Conservation (phyloP, 352 stramenopile species). For the Salisapilia sapeloensis region DNA sequence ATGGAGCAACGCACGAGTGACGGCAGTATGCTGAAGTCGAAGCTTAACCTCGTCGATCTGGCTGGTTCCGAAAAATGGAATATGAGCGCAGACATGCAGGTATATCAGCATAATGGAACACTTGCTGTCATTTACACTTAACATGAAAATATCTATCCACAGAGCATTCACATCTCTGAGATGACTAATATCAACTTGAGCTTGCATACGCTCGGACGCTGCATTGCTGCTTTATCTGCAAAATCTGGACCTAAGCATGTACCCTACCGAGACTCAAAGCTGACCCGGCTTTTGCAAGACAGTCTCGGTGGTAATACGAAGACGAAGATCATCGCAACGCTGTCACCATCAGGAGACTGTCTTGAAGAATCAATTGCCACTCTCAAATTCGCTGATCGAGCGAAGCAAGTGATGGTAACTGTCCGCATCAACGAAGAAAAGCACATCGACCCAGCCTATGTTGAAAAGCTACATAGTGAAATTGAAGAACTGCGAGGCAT, state of each 20-base stretch:
- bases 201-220: slow-evolving; percentile 82
- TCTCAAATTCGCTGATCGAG: slow-evolving; percentile 86
- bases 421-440: slow-evolving; percentile 74
- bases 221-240: slow-evolving; percentile 62
- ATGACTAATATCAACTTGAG: slow-evolving; percentile 92
- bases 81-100: slow-evolving; percentile 57
- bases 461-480: slow-evolving; percentile 78
- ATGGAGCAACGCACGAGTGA: slow-evolving; percentile 62
- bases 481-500: slow-evolving; percentile 58
- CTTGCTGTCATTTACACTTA: slow-evolving; percentile 27
- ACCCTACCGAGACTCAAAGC: slow-evolving; percentile 87
- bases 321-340: slow-evolving; percentile 84
- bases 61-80: slow-evolving; percentile 91
- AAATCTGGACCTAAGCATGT: slow-evolving; percentile 47
- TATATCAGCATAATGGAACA: slow-evolving; percentile 6
- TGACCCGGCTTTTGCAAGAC: slow-evolving; percentile 85
- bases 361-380: slow-evolving; percentile 88
- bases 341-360: slow-evolving; percentile 72
- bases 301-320: slow-evolving; percentile 78
- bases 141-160: slow-evolving; percentile 45
- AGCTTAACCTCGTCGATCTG: slow-evolving; percentile 91
- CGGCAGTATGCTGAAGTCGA: slow-evolving; percentile 68
- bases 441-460: slow-evolving; percentile 74
- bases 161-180: slow-evolving; percentile 76
- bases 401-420: slow-evolving; percentile 82